phyloP scores from a whole-genome alignment of 1,139 yeast species.

The Saccharomycopsis crataegensis region DNA sequence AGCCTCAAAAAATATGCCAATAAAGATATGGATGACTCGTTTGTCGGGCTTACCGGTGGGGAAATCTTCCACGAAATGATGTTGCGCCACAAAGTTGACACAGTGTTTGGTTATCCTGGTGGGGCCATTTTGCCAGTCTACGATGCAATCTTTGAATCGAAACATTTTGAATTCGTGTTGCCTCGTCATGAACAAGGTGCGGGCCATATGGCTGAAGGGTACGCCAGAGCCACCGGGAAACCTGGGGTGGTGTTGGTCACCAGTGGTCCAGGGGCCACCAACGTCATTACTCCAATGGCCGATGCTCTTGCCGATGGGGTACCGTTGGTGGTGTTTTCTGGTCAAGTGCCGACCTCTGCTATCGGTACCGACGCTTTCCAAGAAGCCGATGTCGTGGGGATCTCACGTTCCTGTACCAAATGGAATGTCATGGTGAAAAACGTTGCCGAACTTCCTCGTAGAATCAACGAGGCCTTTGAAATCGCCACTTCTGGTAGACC shows the following conservation, averaged over 20 bases:
- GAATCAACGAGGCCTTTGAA: constrained; percentile 97
- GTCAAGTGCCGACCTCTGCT: constrained; percentile 93
- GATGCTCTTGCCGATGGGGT: constrained; percentile 97
- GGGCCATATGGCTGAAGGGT: constrained; percentile 99
- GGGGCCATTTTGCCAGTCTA: constrained; percentile 98
- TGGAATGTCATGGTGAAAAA: constrained; percentile 98
- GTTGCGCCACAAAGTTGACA: constrained; percentile 91
- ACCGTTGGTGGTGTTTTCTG: constrained; percentile 95
- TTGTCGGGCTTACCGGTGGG: constrained; percentile 94
- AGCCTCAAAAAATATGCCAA: background rate
- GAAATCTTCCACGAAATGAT: constrained; percentile 98
- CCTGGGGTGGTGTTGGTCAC: constrained; percentile 98
- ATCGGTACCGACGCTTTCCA: constrained; percentile 99
- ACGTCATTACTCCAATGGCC: constrained; percentile 94
- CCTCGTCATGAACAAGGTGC: constrained; percentile 99
- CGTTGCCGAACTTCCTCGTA: constrained; percentile 87
- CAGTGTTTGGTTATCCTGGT: constrained; percentile 93
- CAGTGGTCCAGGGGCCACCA: constrained; percentile 98
- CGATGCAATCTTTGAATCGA: constrained; percentile 92
- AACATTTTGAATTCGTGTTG: constrained; percentile 78
- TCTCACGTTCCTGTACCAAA: constrained; percentile 93
- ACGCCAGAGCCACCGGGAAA: constrained; percentile 90
- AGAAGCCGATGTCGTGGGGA: constrained; percentile 97
- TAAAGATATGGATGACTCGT: constrained; percentile 61
- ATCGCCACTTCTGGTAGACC: constrained; percentile 96